Conservation (phyloP, 495 filamentous ascomycete species). For the Penicillium ucsense region DNA sequence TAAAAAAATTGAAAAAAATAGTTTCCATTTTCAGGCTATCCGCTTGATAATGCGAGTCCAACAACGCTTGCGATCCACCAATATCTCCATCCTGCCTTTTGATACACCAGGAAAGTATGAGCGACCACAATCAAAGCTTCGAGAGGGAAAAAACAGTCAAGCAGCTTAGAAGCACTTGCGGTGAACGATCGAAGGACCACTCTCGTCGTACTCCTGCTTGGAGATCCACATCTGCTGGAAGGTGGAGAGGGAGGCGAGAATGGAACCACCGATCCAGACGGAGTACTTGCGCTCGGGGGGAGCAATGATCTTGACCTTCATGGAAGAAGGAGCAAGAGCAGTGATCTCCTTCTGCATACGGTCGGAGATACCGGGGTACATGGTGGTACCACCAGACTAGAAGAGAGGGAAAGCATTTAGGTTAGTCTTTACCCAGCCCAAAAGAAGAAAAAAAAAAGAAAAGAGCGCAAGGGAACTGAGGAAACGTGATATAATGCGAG, state of each 20-base stretch:
- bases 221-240: conserved; percentile 99
- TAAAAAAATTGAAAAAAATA: conserved; percentile 23
- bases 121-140: conserved; percentile 31
- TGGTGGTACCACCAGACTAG: conserved; percentile 95
- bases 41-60: conserved; percentile 39
- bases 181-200: conserved; percentile 97
- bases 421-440: too few relatives aligned
- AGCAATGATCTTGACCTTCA: conserved; percentile 76
- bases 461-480: too few relatives aligned
- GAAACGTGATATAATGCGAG: neutral
- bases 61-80: conserved; percentile 36
- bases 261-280: conserved; percentile 99
- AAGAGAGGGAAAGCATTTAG: conserved; percentile 2
- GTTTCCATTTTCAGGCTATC: conserved; percentile 40
- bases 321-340: conserved; percentile 92
- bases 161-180: conserved; percentile 98
- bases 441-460: too few relatives aligned
- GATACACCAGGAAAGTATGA: conserved; percentile 43
- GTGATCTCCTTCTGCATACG: conserved; percentile 99
- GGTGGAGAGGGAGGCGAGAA: conserved; percentile 96
- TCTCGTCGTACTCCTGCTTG: conserved; percentile 99
- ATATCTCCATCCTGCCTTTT: conserved; percentile 38
- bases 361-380: conserved; percentile 99
- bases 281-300: conserved; percentile 75
- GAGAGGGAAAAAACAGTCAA: neutral